Evolutionary conservation across 2,329 filamentous ascomycete genomes (phyloP), one percentile per base, ranked within the genome.

Genomic region (Penicillium occitanis): DNA sequence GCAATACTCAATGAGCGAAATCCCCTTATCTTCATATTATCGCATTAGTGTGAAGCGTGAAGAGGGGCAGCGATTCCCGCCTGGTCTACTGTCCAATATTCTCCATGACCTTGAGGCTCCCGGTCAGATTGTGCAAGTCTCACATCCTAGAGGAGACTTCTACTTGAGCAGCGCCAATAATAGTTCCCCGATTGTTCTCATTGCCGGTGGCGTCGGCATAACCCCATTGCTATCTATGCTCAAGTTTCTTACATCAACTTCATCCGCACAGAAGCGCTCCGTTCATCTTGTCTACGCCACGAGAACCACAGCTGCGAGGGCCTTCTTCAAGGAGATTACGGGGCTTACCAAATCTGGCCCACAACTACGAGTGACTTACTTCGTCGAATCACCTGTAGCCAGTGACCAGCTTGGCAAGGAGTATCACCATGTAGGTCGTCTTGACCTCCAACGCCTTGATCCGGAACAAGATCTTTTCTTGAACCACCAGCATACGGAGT

Each of bases 211-310:
- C n/a, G 82, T 85, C 5, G 85, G 86, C 37, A 80, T 85, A 22
- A 81, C 85, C 0, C 85, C 86, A 7, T 80, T 88, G 76, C 73
- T 86, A 60, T 80, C 85, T 46, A 88, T 88, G 70, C 78, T 87
- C 68, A 83, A 84, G 71, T 81, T 80, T 13, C 76, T 85, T 22
- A 71, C 30, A 10, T 30, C 25, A 37, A 28, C 28, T 17, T 10
- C 46, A 33, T 33, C 19, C n/a, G 1, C 25, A 5, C n/a, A 22
- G 42, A 35, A 62, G n/a, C 46, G 60, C 7, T 30, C 28, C 7
- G 28, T 62, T 19, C 60, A 62, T 14, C 33, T 62, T n/a, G 48
- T 62, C 44, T 48, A 62, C 44, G 60, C 60, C 22, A 10, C 60
- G 14, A 28, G 46, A 50, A 40, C 44, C 22, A 50, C 60, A 14